Percentiles rank a stretch among this genome's conserved stretches.
phyloP scores from a whole-genome alignment of 176 grass and related monocot genomes.

The Zoysia japonica region DNA sequence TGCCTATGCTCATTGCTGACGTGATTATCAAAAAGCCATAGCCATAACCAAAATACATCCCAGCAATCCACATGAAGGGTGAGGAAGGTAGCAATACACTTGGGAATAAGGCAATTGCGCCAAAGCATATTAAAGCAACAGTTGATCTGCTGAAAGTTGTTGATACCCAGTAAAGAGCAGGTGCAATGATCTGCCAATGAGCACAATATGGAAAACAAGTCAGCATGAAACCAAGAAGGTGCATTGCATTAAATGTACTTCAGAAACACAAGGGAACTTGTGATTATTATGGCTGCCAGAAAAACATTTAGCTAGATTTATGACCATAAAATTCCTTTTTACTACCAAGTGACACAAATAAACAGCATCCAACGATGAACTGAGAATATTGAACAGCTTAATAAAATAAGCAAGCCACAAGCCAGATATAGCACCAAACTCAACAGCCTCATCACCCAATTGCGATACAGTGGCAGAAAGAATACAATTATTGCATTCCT shows the following conservation, averaged over 20 bases:
- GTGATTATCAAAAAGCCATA: slow-evolving; percentile 93
- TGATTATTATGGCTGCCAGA: neutral
- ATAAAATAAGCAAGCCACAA: neutral
- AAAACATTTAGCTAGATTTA: too few relatives aligned
- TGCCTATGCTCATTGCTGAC: slow-evolving; percentile 73
- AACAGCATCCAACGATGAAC: neutral
- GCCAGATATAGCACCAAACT: neutral
- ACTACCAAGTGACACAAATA: too few relatives aligned
- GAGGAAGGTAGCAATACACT: slow-evolving; percentile 83
- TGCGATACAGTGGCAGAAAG: neutral
- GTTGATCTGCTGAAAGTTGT: slow-evolving; percentile 73
- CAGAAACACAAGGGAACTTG: neutral
- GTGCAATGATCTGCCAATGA: slow-evolving; percentile 70
- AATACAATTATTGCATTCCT: neutral
- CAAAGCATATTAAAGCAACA: slow-evolving; percentile 70
- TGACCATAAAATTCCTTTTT: too few relatives aligned
- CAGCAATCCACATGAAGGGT: slow-evolving; percentile 94
- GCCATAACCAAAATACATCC: slow-evolving; percentile 91
- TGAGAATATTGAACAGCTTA: neutral
- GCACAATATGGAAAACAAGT: slow-evolving; percentile 31
- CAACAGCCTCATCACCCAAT: neutral
- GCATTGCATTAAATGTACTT: slow-evolving; percentile 2
- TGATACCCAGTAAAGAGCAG: slow-evolving; percentile 71
- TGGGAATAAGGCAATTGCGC: slow-evolving; percentile 77
- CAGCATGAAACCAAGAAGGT: slow-evolving; percentile 28